Percentiles rank a stretch among this genome's conserved stretches.
Conservation (phyloP, 2,329 filamentous ascomycete genomes). For the Hypocrella siamensis region DNA sequence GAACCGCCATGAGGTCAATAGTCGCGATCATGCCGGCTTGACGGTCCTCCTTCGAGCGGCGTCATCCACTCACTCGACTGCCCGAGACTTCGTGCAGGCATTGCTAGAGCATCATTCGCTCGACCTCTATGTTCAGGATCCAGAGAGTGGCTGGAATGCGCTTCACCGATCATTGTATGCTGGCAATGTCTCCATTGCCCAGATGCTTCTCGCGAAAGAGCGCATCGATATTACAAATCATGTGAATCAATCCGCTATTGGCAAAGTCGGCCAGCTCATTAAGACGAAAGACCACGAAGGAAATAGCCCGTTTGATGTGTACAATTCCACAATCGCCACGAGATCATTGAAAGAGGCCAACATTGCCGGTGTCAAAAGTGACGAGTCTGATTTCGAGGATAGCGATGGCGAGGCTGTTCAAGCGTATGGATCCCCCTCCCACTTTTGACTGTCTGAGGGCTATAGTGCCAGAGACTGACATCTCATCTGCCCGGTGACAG, state of each 20-base stretch:
- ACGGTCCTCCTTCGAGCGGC: slow-evolving; percentile 76
- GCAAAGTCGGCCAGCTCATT: slow-evolving; percentile 59
- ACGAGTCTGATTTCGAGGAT: slow-evolving; percentile 39
- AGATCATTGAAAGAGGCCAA: slow-evolving; percentile 44
- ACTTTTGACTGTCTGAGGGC: neutral
- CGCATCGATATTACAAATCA: slow-evolving; percentile 46
- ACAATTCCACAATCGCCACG: slow-evolving; percentile 70
- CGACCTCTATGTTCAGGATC: slow-evolving; percentile 76
- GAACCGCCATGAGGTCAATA: slow-evolving; percentile 59
- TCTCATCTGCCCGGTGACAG: slow-evolving; percentile 5
- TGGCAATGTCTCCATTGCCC: slow-evolving; percentile 76
- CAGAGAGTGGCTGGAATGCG: slow-evolving; percentile 90
- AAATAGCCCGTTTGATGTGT: slow-evolving; percentile 87
- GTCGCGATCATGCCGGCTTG: slow-evolving; percentile 64
- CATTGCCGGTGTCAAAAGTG: slow-evolving; percentile 31
- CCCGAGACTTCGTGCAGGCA: slow-evolving; percentile 59
- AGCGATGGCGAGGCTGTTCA: slow-evolving; percentile 15
- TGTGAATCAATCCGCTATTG: slow-evolving; percentile 35
- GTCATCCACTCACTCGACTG: slow-evolving; percentile 54
- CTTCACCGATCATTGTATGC: slow-evolving; percentile 82
- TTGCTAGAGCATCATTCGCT: slow-evolving; percentile 69
- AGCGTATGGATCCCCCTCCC: slow-evolving; percentile 12
- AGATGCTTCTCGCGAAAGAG: slow-evolving; percentile 67
- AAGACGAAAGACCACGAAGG: slow-evolving; percentile 95
- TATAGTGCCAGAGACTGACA: slow-evolving; percentile 1